Conservation (phyloP, 208 protist genomes). For the Trypanosoma platydactyli region DNA sequence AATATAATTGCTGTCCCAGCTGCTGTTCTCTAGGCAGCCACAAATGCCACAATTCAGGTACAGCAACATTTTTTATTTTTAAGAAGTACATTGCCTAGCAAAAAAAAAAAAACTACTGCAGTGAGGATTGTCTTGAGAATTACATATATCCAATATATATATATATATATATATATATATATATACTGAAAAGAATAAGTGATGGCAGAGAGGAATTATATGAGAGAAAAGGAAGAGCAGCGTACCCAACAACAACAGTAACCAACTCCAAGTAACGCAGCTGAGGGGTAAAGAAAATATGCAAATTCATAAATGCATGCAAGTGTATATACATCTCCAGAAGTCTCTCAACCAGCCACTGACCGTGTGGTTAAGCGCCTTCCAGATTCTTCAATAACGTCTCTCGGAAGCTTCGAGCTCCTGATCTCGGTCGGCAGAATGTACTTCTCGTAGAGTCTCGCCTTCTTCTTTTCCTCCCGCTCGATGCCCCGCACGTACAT, state of each 20-base stretch:
- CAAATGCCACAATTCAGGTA: no score
- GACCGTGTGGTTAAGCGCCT: constrained; percentile 8
- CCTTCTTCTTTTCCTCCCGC: constrained; percentile 64
- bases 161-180: constrained; percentile 5
- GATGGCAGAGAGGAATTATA: constrained; percentile 20
- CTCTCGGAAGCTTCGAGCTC: constrained; percentile 34
- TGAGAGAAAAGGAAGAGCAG: constrained; percentile 13
- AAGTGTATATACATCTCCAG: background rate
- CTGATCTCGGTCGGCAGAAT: constrained; percentile 65
- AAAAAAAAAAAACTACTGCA: background rate
- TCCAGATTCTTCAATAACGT: constrained; percentile 16
- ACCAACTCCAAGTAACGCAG: background rate
- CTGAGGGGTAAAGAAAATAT: no score
- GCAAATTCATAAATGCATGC: no score
- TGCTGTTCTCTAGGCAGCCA: no score
- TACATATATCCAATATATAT: background rate
- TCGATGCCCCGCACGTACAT: constrained; percentile 73
- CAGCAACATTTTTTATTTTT: no score
- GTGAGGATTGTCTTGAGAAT: background rate
- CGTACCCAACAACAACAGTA: background rate
- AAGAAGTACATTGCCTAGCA: no score
- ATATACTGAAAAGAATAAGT: constrained; percentile 1
- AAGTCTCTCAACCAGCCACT: background rate
- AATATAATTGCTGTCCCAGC: no score
- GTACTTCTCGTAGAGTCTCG: constrained; percentile 73